Conservation (phyloP, 2,329 filamentous ascomycete species). For the Exophiala sideris region DNA sequence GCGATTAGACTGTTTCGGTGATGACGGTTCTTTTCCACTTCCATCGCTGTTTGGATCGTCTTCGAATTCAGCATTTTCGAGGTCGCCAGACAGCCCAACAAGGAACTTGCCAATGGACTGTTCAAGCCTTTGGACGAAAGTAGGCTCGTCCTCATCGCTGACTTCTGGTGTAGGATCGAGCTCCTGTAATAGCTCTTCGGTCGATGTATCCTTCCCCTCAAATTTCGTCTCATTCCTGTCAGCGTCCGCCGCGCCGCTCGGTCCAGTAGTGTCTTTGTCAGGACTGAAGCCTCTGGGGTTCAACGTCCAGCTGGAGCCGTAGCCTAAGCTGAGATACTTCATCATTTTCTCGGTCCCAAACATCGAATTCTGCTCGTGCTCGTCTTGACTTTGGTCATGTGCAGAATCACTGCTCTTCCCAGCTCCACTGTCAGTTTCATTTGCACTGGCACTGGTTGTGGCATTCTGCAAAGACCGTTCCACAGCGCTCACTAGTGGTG, state of each 20-base stretch:
- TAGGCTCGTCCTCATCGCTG: slow-evolving; percentile 25
- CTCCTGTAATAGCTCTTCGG: slow-evolving; percentile 14
- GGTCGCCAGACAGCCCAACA: slow-evolving; percentile 43
- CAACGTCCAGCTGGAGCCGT: slow-evolving; percentile 47
- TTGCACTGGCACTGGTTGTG: slow-evolving; percentile 16
- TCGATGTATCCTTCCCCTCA: neutral
- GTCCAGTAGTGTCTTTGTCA: neutral
- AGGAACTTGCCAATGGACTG: slow-evolving; percentile 38
- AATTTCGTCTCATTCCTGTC: neutral
- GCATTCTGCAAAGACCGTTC: slow-evolving; percentile 26
- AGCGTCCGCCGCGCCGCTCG: neutral
- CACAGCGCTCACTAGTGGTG: slow-evolving; percentile 38
- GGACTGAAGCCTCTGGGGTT: slow-evolving; percentile 31
- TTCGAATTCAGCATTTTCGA: slow-evolving; percentile 38
- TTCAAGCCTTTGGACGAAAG: slow-evolving; percentile 26
- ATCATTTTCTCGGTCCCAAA: slow-evolving; percentile 45
- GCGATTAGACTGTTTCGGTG: slow-evolving; percentile 18
- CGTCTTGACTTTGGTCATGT: slow-evolving; percentile 5
- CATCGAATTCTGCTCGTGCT: slow-evolving; percentile 29
- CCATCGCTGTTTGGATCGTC: slow-evolving; percentile 33
- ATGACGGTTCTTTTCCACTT: slow-evolving; percentile 8
- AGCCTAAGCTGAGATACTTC: slow-evolving; percentile 50
- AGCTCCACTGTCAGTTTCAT: neutral
- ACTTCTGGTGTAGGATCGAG: slow-evolving; percentile 27
- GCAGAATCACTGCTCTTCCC: slow-evolving; percentile 17